Base-by-base conservation (phyloP, 805 yeast species). In the Priceomyces melissophilus region DNA sequence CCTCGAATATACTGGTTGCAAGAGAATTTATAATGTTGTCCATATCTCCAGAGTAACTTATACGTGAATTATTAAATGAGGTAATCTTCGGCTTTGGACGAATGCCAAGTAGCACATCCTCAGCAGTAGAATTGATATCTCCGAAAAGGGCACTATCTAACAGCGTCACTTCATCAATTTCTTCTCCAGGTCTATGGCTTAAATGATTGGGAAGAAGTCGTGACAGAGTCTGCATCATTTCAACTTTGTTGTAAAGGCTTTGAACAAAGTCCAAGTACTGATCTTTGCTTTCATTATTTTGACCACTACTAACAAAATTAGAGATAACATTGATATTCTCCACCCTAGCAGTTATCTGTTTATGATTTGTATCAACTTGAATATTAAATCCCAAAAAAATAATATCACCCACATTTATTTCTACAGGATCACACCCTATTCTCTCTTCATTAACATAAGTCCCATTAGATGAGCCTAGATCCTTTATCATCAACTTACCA, bases 381-480 rank as follows among this genome's bases (percentile, higher is more conserved):
- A 93, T 86, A 54, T 95, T 95, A 38, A 95, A 88, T 1, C 99
- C 99, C 40, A 93, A 67, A 54, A 91, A 95, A n/a, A 93, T 74
- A n/a, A 78, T 71, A 61, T 93, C 99, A 17, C 87, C 90, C n/a
- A 81, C 71, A 41, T 80, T 73, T 37, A 93, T 63, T 49, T 82
- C 87, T 14, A 77, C 78, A 0, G 75, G 68, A 30, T 81, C 87
- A 11, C 74, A 66, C 31, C 78, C 76, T 9, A 93, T 72, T 46
- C 89, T 81, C 32, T 65, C 71, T 27, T 82, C 87, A 60, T 93
- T 93, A 37, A 93, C 78, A 60, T 84, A 95, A 0, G 99, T 91
- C 8, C 99, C 99, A 62, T 93, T 93, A 16, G 96, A 85, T 2
- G 95, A 84, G 42, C 89, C 88, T 55, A 89, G 75, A 65, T 93